Evolutionary conservation across 495 filamentous ascomycete genomes (phyloP), one percentile per base, ranked within the genome.

Genomic region (Penicillium antarcticum): DNA sequence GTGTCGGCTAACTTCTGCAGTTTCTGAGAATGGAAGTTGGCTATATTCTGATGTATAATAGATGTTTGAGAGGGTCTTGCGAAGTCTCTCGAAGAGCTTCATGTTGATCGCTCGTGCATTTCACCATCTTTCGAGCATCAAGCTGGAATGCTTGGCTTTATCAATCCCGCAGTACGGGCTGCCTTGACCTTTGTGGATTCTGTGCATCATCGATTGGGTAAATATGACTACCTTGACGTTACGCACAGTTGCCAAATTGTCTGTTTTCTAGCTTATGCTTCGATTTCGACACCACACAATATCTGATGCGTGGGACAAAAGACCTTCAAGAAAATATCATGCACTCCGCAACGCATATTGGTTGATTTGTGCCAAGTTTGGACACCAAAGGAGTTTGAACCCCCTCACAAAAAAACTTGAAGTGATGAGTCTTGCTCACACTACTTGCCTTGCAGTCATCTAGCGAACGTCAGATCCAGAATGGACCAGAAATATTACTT

Each of bases 21-120:
- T 18, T 10, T 36, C 11, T 4, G 34, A 9, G 17, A 7, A 23
- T 19, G 24, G 23, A 7, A 45, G 35, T 26, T 18, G 13, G 35
- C 4, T 12, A 8, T 18, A 29, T 21, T 24, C 21, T 4, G 8
- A 13, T 1, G 46, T 34, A 41, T 41, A 49, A n/a, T n/a, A n/a
- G 35, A 49, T 7, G 6, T 32, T 19, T 10, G 46, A 41, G 1
- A 49, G 26, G 2, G 11, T 5, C 5, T 49, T 41, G 13, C 26
- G 17, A n/a, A 49, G 32, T 33, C 37, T 24, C 17, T 31, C 46
- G 12, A 49, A 49, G 14, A 49, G 26, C 24, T 49, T 49, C 46
- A 49, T 49, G n/a, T n/a, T 33, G 10, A 16, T 21, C 16, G 1
- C 26, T 9, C 5, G 17, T 19, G 10, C 1, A 33, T 23, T 3